Percentiles rank a stretch among this genome's conserved stretches.
Evolutionary conservation across 2,329 filamentous ascomycete genomes (phyloP).

Genomic region (Ustilaginoidea virens): DNA sequence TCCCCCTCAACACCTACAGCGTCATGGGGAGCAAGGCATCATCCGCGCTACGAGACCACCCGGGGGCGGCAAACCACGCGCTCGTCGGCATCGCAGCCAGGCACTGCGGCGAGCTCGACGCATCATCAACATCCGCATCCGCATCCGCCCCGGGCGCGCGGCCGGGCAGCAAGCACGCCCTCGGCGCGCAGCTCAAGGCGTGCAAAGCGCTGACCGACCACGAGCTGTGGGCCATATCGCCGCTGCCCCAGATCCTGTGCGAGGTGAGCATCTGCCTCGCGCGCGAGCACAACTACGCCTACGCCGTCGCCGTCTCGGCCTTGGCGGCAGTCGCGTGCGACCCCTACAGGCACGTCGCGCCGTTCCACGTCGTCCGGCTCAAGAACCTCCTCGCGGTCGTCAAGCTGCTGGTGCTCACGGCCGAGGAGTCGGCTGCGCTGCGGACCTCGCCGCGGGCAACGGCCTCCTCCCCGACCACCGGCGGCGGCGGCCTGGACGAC

Average conservation of each 20-base stretch:
- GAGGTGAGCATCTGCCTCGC: constrained; percentile 29
- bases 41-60: constrained; percentile 7
- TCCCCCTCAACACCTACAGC: constrained; percentile 29
- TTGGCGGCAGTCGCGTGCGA: constrained; percentile 32
- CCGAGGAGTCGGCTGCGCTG: constrained; percentile 17
- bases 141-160: neutral
- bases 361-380: constrained; percentile 33
- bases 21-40: constrained; percentile 17
- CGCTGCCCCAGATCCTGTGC: constrained; percentile 28
- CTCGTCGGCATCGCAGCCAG: constrained; percentile 7
- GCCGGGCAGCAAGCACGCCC: neutral
- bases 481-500: constrained; percentile 9
- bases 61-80: constrained; percentile 10
- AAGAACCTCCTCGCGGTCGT: constrained; percentile 35
- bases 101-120: neutral
- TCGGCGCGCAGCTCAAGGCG: constrained; percentile 2
- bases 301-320: constrained; percentile 29
- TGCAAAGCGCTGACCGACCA: constrained; percentile 11
- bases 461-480: too few species aligned
- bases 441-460: constrained; percentile 11
- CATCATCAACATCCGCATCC: neutral
- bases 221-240: constrained; percentile 32
- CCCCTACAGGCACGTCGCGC: constrained; percentile 32
- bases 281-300: constrained; percentile 24
- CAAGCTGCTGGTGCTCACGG: constrained; percentile 35